phyloP scores from a whole-genome alignment of 78 protist genomes.

The Polysphondylium violaceum region DNA sequence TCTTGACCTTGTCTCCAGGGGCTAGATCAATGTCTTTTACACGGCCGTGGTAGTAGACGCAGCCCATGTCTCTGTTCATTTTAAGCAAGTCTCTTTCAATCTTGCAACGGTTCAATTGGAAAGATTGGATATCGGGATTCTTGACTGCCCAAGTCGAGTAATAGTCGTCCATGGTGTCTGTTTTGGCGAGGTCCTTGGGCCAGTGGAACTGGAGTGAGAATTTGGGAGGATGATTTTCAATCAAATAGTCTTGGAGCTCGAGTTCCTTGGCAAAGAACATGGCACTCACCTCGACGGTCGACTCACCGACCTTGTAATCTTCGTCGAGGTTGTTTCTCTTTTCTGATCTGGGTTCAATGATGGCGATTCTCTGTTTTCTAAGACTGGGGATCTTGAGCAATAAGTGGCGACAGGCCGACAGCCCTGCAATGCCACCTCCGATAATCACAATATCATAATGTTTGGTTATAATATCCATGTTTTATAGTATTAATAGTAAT shows the following conservation, averaged over 20 bases:
- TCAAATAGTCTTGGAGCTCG: slow-evolving; percentile 48
- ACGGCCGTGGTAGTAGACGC: slow-evolving; percentile 47
- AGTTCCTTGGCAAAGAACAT: slow-evolving; percentile 63
- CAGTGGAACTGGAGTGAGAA: slow-evolving; percentile 65
- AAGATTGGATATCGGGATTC: slow-evolving; percentile 76
- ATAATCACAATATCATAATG: slow-evolving; percentile 44
- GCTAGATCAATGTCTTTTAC: slow-evolving; percentile 50
- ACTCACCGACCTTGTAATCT: slow-evolving; percentile 75
- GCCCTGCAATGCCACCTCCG: slow-evolving; percentile 74
- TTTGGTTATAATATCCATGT: slow-evolving; percentile 4
- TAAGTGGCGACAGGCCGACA: slow-evolving; percentile 25
- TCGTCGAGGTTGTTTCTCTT: slow-evolving; percentile 45
- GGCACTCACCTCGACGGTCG: slow-evolving; percentile 54
- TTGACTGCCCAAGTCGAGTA: slow-evolving; percentile 61
- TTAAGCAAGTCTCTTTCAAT: slow-evolving; percentile 40
- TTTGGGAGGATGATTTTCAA: slow-evolving; percentile 74
- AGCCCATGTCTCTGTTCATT: slow-evolving; percentile 36
- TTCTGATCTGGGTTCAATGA: slow-evolving; percentile 52
- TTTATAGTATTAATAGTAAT: too few species aligned
- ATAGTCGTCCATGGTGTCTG: slow-evolving; percentile 52
- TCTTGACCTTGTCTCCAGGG: background rate
- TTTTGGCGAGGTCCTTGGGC: slow-evolving; percentile 29
- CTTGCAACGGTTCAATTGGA: slow-evolving; percentile 64
- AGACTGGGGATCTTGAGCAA: slow-evolving; percentile 49
- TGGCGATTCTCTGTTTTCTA: slow-evolving; percentile 16